These are phyloP conservation scores for Ceratocystis diversiconidia DNA, from an alignment of 2,329 filamentous ascomycete species.

Conservation along the genomic window DNA sequence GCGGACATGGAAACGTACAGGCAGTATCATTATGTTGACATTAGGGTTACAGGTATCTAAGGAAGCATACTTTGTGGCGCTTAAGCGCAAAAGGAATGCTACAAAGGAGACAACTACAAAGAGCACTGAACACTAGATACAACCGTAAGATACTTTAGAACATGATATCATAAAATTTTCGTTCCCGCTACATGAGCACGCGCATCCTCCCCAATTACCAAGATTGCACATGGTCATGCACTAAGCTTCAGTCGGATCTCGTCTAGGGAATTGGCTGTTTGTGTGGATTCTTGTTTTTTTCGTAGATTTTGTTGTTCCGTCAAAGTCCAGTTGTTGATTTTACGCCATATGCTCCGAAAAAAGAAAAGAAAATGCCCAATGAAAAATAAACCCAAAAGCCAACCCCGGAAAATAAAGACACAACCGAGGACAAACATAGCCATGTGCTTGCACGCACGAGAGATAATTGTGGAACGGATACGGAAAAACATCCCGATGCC, in stretches of 20 bases:
- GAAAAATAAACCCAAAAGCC: conserved; percentile 17
- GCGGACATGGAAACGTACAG: conserved; percentile 21
- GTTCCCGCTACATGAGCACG: not conserved
- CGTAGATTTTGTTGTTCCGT: conserved; percentile 16
- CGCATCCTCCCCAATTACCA: not conserved
- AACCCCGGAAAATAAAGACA: conserved; percentile 17
- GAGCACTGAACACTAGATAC: not conserved
- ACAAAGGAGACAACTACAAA: conserved; percentile 10
- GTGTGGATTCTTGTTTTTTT: conserved; percentile 17
- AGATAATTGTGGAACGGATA: conserved; percentile 3
- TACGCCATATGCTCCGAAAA: conserved; percentile 14
- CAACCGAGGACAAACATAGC: conserved; percentile 9
- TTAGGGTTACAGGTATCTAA: conserved; percentile 50
- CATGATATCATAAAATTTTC: not conserved
- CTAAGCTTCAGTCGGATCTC: not conserved
- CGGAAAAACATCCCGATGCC: not conserved
- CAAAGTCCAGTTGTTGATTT: conserved; percentile 14
- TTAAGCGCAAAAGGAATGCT: conserved; percentile 44
- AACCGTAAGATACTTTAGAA: not conserved
- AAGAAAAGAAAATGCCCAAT: conserved; percentile 1
- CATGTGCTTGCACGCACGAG: conserved; percentile 4
- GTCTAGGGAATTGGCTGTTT: conserved; percentile 13
- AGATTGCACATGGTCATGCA: conserved; percentile 1
- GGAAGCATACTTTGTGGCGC: conserved; percentile 73
- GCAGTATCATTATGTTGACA: not conserved